Percentiles rank a stretch among this genome's conserved stretches.
phyloP scores from a whole-genome alignment of 306 rosid genomes.

The Cucumis sativus region DNA sequence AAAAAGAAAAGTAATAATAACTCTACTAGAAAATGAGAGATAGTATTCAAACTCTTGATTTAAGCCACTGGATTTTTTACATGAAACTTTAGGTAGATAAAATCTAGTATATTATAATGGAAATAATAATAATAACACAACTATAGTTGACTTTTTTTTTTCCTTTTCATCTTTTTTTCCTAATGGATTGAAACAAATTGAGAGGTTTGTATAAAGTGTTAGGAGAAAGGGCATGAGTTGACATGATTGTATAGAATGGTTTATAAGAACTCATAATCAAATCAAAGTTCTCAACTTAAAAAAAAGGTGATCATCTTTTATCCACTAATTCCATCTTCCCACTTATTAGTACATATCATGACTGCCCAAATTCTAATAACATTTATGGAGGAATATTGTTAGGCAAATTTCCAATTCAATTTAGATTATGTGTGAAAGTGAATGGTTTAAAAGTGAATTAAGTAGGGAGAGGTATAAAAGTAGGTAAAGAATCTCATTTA shows the following conservation, averaged over 20 bases:
- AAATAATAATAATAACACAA: neutral
- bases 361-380: neutral
- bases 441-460: neutral
- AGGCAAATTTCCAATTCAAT: neutral
- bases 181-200: neutral
- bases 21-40: neutral
- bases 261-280: neutral
- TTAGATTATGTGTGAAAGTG: neutral
- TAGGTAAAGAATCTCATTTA: too few species aligned
- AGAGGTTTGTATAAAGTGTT: neutral
- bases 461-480: too few species aligned
- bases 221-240: neutral
- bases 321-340: neutral
- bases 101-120: too few species aligned
- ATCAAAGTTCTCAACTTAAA: neutral
- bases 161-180: neutral
- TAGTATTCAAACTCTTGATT: neutral
- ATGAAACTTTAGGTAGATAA: neutral
- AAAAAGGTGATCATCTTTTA: neutral
- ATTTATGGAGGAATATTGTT: neutral
- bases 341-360: neutral
- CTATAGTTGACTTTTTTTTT: neutral
- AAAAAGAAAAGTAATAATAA: too few species aligned
- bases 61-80: neutral
- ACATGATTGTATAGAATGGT: neutral